Evolutionary conservation across 352 stramenopile species (phyloP).

Genomic region (Pythium insidiosum): DNA sequence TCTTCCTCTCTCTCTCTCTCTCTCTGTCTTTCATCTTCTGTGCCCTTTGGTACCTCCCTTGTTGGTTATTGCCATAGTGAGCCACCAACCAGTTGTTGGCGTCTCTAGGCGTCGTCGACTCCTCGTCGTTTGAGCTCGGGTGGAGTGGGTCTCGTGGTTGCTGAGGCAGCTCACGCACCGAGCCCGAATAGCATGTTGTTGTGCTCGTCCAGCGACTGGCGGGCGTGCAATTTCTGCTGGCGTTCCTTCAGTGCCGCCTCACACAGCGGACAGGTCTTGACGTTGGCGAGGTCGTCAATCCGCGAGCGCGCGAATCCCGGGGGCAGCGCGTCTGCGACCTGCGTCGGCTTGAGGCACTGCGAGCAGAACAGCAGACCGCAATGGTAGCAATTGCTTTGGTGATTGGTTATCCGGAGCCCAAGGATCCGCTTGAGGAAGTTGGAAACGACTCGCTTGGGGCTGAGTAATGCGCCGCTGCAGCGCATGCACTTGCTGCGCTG

Average conservation of each 20-base stretch:
- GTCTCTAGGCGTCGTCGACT: too few species aligned
- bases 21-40: too few species aligned
- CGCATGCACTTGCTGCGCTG: constrained; percentile 70
- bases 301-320: constrained; percentile 35
- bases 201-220: constrained; percentile 43
- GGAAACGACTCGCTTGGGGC: constrained; percentile 29
- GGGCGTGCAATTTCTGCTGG: constrained; percentile 37
- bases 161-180: too few species aligned
- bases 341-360: constrained; percentile 43
- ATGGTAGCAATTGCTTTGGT: constrained; percentile 79
- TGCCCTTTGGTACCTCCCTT: too few species aligned
- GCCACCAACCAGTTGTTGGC: too few species aligned
- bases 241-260: constrained; percentile 52
- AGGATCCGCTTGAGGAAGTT: constrained; percentile 57
- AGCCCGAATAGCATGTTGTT: constrained; percentile 46
- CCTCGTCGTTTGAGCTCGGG: too few species aligned
- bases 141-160: too few species aligned
- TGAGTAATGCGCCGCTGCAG: constrained; percentile 47
- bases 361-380: constrained; percentile 71
- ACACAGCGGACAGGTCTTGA: constrained; percentile 58
- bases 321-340: constrained; percentile 36
- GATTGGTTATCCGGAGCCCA: constrained; percentile 27
- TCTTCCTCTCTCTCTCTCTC: too few species aligned
- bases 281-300: constrained; percentile 39
- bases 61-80: too few species aligned